A percentile compares a stretch with the other conserved stretches of the same genome.
phyloP scores from a whole-genome alignment of 441 rosid genomes.

The Gossypium gossypioides region DNA sequence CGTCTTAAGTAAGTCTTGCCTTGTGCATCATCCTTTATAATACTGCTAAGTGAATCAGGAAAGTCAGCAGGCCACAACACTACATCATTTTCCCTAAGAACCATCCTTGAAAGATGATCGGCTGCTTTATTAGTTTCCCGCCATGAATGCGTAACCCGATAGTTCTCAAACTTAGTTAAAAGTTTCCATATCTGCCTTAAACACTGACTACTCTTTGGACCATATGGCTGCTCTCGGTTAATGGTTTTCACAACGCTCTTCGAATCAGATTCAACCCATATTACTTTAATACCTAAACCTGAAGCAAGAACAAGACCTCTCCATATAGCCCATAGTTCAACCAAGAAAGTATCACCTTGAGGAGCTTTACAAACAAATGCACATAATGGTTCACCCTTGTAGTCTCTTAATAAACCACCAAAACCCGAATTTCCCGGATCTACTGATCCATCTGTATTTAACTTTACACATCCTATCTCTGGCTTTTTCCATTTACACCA shows the following conservation, averaged over 20 bases:
- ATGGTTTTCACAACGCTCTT: conserved; percentile 30
- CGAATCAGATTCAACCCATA: conserved; percentile 38
- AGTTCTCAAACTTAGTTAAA: conserved; percentile 17
- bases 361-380: conserved; percentile 30
- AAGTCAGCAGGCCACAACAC: conserved; percentile 27
- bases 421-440: conserved; percentile 19
- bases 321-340: conserved; percentile 33
- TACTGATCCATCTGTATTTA: conserved; percentile 31
- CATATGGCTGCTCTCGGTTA: conserved; percentile 18
- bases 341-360: conserved; percentile 23
- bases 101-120: conserved; percentile 30
- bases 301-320: conserved; percentile 33
- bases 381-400: conserved; percentile 24
- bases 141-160: conserved; percentile 28
- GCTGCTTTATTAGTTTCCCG: conserved; percentile 35
- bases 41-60: conserved; percentile 11
- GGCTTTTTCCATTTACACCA: conserved; percentile 30
- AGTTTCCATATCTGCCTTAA: conserved; percentile 28
- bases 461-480: conserved; percentile 25
- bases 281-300: conserved; percentile 17
- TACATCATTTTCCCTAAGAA: conserved; percentile 16
- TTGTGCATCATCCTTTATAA: conserved; percentile 21
- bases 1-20: conserved; percentile 21
- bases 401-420: conserved; percentile 32
- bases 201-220: conserved; percentile 20